phyloP scores from a whole-genome alignment of 371 early-diverging fungal genomes.

The Funneliformis caledonium region DNA sequence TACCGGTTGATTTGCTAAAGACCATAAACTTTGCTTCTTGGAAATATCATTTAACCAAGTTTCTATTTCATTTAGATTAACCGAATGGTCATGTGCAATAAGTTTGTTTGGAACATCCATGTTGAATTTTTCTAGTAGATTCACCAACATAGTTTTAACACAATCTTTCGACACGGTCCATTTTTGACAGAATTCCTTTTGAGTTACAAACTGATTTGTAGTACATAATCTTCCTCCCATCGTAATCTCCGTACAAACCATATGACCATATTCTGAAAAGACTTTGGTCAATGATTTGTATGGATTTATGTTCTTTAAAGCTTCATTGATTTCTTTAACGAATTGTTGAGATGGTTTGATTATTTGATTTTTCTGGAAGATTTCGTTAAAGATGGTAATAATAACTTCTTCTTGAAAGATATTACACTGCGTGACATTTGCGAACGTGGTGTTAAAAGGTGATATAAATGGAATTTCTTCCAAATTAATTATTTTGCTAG shows the following conservation, averaged over 20 bases:
- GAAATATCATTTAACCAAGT: not conserved
- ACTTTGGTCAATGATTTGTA: not conserved
- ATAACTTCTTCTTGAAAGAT: not conserved
- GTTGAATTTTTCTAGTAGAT: not conserved
- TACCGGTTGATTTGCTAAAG: not conserved
- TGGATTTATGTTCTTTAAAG: slow-evolving; percentile 4
- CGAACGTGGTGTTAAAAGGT: not conserved
- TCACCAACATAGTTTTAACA: not conserved
- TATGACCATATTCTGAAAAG: slow-evolving; percentile 15
- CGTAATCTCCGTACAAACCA: not conserved
- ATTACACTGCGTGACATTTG: not conserved
- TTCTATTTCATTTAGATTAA: not conserved
- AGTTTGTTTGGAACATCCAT: not conserved
- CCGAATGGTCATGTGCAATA: not conserved
- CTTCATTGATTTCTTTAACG: not conserved
- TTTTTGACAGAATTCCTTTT: not conserved
- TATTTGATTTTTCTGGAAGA: not conserved
- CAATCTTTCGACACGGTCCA: not conserved
- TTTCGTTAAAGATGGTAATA: not conserved
- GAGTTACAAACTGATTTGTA: not conserved
- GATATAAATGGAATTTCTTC: not conserved
- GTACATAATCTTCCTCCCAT: not conserved
- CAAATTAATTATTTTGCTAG: not conserved
- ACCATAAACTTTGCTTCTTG: not conserved
- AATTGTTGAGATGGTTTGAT: not conserved